phyloP scores from a whole-genome alignment of 306 rosid genomes.

The Ormosia semicastrata region DNA sequence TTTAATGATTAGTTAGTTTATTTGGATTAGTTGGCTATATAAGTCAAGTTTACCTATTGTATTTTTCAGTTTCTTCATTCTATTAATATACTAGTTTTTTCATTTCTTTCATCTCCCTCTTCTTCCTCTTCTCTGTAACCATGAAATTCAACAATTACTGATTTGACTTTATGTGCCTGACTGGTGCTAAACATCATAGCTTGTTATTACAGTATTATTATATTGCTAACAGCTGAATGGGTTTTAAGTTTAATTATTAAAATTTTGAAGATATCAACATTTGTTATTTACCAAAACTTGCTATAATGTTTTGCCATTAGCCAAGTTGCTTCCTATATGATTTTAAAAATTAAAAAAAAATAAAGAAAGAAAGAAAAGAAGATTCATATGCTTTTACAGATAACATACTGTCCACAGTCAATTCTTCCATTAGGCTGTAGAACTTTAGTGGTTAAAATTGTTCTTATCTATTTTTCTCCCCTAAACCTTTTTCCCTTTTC shows the following conservation, averaged over 20 bases:
- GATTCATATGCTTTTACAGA: neutral
- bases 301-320: neutral
- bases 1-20: too few species aligned
- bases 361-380: neutral
- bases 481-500: neutral
- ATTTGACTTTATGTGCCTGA: slow-evolving; percentile 18
- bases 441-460: slow-evolving; percentile 1
- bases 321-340: neutral
- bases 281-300: neutral
- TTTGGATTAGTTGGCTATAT: too few species aligned
- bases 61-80: too few species aligned
- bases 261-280: neutral
- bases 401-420: neutral
- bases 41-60: too few species aligned
- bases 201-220: neutral
- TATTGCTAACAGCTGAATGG: neutral
- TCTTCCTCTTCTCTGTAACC: too few species aligned
- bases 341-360: neutral
- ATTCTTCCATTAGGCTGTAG: neutral
- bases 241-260: neutral
- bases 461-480: neutral
- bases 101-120: too few species aligned
- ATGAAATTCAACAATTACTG: too few species aligned
- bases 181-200: neutral
- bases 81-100: too few species aligned